These are phyloP conservation scores for Clitopilus hobsonii DNA, from an alignment of 768 basidiomycete genomes.

Conservation along the genomic window DNA sequence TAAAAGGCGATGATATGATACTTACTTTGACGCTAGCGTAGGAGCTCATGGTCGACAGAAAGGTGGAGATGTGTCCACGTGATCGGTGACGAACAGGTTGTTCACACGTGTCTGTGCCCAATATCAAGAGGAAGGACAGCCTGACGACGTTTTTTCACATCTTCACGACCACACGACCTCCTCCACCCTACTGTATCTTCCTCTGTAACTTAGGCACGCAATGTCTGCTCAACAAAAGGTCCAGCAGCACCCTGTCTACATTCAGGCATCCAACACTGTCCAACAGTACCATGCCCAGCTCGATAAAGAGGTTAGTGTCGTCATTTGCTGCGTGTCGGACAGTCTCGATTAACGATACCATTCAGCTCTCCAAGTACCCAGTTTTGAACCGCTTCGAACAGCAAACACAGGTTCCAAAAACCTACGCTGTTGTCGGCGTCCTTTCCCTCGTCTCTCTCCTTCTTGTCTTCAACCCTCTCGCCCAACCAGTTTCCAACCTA, in stretches of 20 bases:
- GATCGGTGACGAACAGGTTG: constrained; percentile 10
- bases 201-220: constrained; percentile 7
- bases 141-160: constrained; percentile 10
- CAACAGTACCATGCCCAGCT: constrained; percentile 81
- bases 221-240: constrained; percentile 83
- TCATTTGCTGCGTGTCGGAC: not conserved
- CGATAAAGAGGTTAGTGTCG: constrained; percentile 84
- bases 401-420: constrained; percentile 90
- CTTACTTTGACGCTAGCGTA: constrained; percentile 54
- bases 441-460: constrained; percentile 62
- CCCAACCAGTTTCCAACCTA: constrained; percentile 88
- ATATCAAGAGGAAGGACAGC: constrained; percentile 11
- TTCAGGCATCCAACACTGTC: constrained; percentile 82
- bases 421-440: constrained; percentile 78
- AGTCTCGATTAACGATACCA: constrained; percentile 8
- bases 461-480: constrained; percentile 87
- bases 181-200: constrained; percentile 17
- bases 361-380: constrained; percentile 81
- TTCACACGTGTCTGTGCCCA: constrained; percentile 16
- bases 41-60: constrained; percentile 41
- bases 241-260: constrained; percentile 82
- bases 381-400: constrained; percentile 80
- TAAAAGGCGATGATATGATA: not conserved
- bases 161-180: constrained; percentile 14
- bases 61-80: constrained; percentile 17